Evolutionary conservation across 345 rosid species (phyloP).

Genomic region (Gossypium sturtianum): DNA sequence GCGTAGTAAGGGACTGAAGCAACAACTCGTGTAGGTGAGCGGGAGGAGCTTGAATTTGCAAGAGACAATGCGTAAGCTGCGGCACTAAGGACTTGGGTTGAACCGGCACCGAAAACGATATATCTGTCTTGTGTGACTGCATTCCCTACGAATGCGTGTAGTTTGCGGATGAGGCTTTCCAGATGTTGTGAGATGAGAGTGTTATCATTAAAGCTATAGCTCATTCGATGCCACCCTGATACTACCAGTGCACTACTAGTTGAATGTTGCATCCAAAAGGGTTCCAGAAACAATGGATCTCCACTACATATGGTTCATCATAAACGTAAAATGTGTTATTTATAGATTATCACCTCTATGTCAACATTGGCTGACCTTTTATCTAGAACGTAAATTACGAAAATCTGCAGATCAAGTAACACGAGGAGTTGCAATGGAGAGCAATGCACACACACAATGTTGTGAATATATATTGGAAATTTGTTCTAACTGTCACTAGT

Average conservation of each 20-base stretch:
- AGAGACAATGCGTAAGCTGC: slow-evolving; percentile 54
- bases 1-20: slow-evolving; percentile 52
- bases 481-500: background rate
- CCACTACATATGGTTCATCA: slow-evolving; percentile 17
- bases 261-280: slow-evolving; percentile 45
- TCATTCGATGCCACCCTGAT: background rate
- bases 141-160: slow-evolving; percentile 50
- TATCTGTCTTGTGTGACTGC: slow-evolving; percentile 45
- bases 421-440: background rate
- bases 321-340: too few relatives aligned
- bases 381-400: background rate
- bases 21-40: slow-evolving; percentile 34
- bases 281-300: slow-evolving; percentile 52
- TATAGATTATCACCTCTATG: too few relatives aligned
- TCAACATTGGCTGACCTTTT: too few relatives aligned
- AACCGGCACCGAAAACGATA: slow-evolving; percentile 55
- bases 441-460: background rate
- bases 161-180: slow-evolving; percentile 34
- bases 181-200: background rate
- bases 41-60: slow-evolving; percentile 24
- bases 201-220: background rate
- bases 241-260: slow-evolving; percentile 38
- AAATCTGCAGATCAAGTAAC: background rate
- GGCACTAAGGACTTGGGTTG: slow-evolving; percentile 61
- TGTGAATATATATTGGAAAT: background rate